Evolutionary conservation across 2,329 filamentous ascomycete species (phyloP), one percentile per base, ranked within the genome.

Genomic region (Colletotrichum sp.): DNA sequence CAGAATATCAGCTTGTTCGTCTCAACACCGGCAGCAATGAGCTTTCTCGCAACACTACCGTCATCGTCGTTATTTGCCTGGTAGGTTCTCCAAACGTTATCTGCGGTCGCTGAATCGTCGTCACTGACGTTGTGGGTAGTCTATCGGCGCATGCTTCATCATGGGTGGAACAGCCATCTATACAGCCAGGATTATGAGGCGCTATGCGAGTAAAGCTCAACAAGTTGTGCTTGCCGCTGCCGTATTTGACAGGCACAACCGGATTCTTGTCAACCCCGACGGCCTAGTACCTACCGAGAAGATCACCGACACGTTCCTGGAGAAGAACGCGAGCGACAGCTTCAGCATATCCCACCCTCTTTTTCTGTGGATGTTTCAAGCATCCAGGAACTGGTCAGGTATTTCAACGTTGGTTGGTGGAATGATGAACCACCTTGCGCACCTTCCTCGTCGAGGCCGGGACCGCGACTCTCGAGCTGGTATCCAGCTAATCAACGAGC

Each of bases 291-390:
- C 94, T 6, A 93, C 89, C 59, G 90, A 93, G 75, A 95, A 96
- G 79, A 94, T 98, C 77, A 97, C 95, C 1, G 93, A 93, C 82
- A 93, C 93, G 16, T 95, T 95, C 82, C 85, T 95, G 52, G 93
- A 94, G 82, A 91, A 89, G 80, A 84, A 78, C 77, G 85, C 93
- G 69, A 92, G 93, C 75, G 95, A 98, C 76, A 91, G 93, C 16
- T 96, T 98, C 80, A 92, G 92, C 72, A 92, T 92, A 28, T 91
- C 92, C 1, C 95, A 98, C 81, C 92, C 94, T 0, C 92, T 96
- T 3, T 98, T 97, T 83, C 92, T 96, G 66, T 98, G 96, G 96
- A 93, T 97, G 80, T 98, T 94, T 81, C 91, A 94, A 72, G 94
- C 95, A 4, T 95, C 94, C 8, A 90, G 93, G 74, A 94, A 96